Evolutionary conservation across 208 protist genomes (phyloP), one percentile per base, ranked within the genome.

Genomic region (Herpetomonas tarakana): DNA sequence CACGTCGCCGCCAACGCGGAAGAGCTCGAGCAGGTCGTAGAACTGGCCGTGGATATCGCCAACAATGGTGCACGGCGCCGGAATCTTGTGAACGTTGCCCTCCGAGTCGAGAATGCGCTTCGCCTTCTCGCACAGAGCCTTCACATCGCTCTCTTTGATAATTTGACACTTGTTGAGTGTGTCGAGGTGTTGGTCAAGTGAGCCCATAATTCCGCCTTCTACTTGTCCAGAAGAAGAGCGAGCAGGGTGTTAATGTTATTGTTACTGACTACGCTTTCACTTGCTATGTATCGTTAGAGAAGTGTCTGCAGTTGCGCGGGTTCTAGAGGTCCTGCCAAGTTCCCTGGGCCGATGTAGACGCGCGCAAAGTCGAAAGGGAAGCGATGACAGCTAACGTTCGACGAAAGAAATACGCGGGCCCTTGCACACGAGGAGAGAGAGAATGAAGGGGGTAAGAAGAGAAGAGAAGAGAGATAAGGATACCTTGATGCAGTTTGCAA

Each of bases 11-110:
- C 96, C 96, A 1, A 98, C 91, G 46, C 92, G 94, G 76, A 99
- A 99, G 19, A 99, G 79, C 78, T 98, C 94, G 45, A 97, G 91
- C 45, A 99, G 76, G 64, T 99, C 98, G 71, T 98, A 98, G 65
- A 98, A 98, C 81, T 98, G 92, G 26, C 91, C 92, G 73, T 98
- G 94, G 44, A 98, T 98, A 69, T 98, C 94, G 27, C 94, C 94
- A 47, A 93, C 87, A 57, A 98, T 90, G 46, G 95, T 98, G 56
- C 90, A 93, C 52, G 95, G 95, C 12, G 91, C 83, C 12, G 75
- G 75, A 22, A 97, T 89, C 58, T 88, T 80, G 71, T 97, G 76
- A n/a, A 97, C 93, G 52, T 97, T 98, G 51, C 75, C 69, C 71
- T 97, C 94, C 55, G 63, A 70, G 38, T 86, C 69, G 35, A 97